Base-by-base conservation (phyloP, 2,329 filamentous ascomycete species). In the Polytolypa hystricis region DNA sequence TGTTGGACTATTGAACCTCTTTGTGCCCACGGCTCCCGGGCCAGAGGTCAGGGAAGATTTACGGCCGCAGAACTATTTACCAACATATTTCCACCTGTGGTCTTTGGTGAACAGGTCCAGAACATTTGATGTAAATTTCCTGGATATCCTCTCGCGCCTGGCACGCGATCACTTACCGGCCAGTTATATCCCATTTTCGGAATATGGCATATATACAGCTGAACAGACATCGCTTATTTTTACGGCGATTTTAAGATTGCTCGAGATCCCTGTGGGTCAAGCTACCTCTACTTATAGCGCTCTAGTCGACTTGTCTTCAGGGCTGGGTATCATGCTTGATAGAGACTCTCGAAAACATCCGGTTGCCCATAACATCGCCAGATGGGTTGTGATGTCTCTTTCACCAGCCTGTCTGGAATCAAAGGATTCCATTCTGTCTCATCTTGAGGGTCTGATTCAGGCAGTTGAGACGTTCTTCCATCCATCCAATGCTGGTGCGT, bases 391-490 rank as follows among this genome's bases (percentile, higher is more conserved):
- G 35, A 89, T 89, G 75, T 95, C 87, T 0, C 60, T 98, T 26
- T 96, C 91, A 1, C 89, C 91, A 1, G 69, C 78, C 30, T 91
- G 84, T 51, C 64, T 93, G 33, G 75, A 83, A 28, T 69, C 76
- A n/a, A 70, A 80, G 19, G 79, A 80, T 38, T 96, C 87, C 1
- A 76, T 93, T 29, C 62, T 98, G 50, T 76, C 81, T 21, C 84
- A 83, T 46, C 71, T 98, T 4, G 89, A 98, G 57, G 89, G 84
- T 0, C 69, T 98, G 35, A 82, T 98, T 47, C 83, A 96, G 57
- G 91, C 87, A 2, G 81, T 96, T 31, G 91, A 98, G 58, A 98
- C 91, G 1, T 98, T 98, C 60, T 98, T 95, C 68, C 91, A 98
- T 52, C 91, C 91, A 2, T 98, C 91, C 2, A 98, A 98, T 57